Percentiles rank a stretch among this genome's conserved stretches.
These are phyloP conservation scores for Botrytis elliptica DNA, from an alignment of 2,329 filamentous ascomycete species.

Conservation along the genomic window DNA sequence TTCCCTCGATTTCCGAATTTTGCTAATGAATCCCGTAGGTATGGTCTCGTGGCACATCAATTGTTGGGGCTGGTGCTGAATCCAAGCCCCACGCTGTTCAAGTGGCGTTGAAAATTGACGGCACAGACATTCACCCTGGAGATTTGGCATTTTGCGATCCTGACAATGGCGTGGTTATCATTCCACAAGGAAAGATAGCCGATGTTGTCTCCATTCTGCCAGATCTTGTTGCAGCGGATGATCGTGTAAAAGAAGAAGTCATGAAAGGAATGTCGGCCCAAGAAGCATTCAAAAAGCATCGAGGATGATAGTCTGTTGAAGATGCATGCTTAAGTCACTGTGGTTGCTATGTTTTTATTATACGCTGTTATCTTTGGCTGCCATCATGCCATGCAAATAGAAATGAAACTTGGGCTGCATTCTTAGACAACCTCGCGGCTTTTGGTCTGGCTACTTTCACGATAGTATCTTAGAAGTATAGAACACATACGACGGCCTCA, in stretches of 20 bases:
- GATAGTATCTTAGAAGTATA: not conserved
- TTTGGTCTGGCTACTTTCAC: not conserved
- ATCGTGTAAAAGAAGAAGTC: conserved; percentile 65
- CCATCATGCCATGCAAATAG: not conserved
- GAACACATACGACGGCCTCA: not conserved
- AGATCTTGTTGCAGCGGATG: conserved; percentile 48
- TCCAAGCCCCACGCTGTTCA: conserved; percentile 56
- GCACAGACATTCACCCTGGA: conserved; percentile 49
- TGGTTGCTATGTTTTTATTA: not conserved
- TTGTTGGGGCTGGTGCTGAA: conserved; percentile 56
- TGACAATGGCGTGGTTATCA: conserved; percentile 66
- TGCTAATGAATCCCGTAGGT: conserved; percentile 42
- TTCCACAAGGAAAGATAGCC: conserved; percentile 60
- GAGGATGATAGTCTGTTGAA: conserved; percentile 22
- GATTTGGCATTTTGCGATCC: conserved; percentile 71
- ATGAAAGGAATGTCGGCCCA: conserved; percentile 58
- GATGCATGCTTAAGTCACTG: not conserved
- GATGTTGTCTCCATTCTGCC: conserved; percentile 56
- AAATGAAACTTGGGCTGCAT: not conserved
- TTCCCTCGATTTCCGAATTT: not conserved
- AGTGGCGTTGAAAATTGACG: conserved; percentile 46
- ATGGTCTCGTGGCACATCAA: conserved; percentile 56
- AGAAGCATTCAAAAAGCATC: conserved; percentile 59
- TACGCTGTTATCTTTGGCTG: not conserved
- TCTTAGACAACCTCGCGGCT: not conserved